These are phyloP conservation scores for Leccinum subgranulosum DNA, from an alignment of 768 basidiomycete genomes.

Conservation along the genomic window DNA sequence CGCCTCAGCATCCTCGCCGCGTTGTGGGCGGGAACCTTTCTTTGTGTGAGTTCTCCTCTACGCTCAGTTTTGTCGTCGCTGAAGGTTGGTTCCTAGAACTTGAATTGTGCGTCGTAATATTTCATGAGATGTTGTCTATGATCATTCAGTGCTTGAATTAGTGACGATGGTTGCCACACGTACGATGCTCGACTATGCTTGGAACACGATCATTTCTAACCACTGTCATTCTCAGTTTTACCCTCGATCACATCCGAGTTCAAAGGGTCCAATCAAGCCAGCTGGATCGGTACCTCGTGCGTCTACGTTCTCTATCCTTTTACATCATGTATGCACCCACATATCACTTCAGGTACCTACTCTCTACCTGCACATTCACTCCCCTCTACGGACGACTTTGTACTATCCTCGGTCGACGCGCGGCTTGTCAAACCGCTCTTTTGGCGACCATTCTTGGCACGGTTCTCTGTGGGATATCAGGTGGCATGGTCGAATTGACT, in stretches of 20 bases:
- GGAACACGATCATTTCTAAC: constrained; percentile 1
- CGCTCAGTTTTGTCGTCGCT: neutral
- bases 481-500: constrained; percentile 65
- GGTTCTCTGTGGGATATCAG: constrained; percentile 62
- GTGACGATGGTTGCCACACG: constrained; percentile 27
- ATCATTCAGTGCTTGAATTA: neutral
- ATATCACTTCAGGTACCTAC: constrained; percentile 42
- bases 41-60: constrained; percentile 50
- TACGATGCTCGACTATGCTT: neutral
- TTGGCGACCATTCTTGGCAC: constrained; percentile 59
- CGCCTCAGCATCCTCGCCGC: constrained; percentile 64
- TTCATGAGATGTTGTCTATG: neutral
- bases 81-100: neutral
- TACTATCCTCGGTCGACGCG: constrained; percentile 66
- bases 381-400: constrained; percentile 76
- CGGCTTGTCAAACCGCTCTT: constrained; percentile 64
- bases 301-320: neutral
- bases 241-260: constrained; percentile 24
- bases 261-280: constrained; percentile 27
- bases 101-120: neutral
- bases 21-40: constrained; percentile 67
- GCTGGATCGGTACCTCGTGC: constrained; percentile 27
- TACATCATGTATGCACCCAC: neutral
- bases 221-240: neutral
- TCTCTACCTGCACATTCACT: constrained; percentile 78